These are phyloP conservation scores for Nigrospora sphaerica DNA, from an alignment of 2,329 filamentous ascomycete genomes.

Conservation along the genomic window DNA sequence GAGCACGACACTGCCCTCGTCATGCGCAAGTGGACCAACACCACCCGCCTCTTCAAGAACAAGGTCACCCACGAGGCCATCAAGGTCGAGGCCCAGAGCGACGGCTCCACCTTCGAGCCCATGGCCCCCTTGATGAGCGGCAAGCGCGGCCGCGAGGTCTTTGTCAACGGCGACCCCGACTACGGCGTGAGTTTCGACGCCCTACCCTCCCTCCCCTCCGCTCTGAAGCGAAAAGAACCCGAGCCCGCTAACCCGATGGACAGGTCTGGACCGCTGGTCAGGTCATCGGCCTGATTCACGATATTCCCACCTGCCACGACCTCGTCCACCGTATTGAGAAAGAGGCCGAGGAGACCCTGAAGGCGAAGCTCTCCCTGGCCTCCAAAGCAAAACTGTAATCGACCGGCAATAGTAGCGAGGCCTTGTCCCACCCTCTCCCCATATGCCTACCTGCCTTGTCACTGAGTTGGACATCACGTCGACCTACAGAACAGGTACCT, in stretches of 20 bases:
- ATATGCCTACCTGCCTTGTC: too few species aligned
- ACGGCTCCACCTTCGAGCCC: constrained; percentile 81
- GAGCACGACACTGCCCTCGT: constrained; percentile 91
- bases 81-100: constrained; percentile 76
- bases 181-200: constrained; percentile 61
- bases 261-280: constrained; percentile 96
- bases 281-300: constrained; percentile 83
- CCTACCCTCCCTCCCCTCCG: not conserved
- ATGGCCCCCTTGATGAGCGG: constrained; percentile 83
- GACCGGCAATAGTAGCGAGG: not conserved
- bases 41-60: constrained; percentile 80
- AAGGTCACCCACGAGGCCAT: constrained; percentile 76
- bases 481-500: too few species aligned
- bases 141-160: constrained; percentile 84
- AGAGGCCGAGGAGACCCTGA: constrained; percentile 63
- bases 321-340: constrained; percentile 68
- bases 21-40: constrained; percentile 88
- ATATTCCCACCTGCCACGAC: constrained; percentile 68
- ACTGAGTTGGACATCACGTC: too few species aligned
- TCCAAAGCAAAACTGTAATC: constrained; percentile 52
- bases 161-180: constrained; percentile 84
- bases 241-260: constrained; percentile 6
- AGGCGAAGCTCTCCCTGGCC: constrained; percentile 49
- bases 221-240: not conserved
- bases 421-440: too few species aligned